A percentile compares a stretch with the other conserved stretches of the same genome.
Conservation (phyloP, 768 basidiomycete genomes). For the Pleurotus pulmonarius region DNA sequence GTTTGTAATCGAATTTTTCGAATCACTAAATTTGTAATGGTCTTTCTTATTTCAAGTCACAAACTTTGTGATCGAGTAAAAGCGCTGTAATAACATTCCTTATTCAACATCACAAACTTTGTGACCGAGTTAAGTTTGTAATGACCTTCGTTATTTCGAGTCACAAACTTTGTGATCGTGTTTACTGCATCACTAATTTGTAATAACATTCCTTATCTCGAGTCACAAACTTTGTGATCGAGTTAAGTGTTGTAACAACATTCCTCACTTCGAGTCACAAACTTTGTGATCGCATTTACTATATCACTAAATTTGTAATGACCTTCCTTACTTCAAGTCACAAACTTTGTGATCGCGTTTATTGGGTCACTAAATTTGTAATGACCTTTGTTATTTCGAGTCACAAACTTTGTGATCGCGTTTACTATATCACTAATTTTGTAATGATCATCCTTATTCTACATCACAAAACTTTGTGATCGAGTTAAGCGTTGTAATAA, state of each 20-base stretch:
- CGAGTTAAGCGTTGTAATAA: conserved; percentile 57
- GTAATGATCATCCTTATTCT: conserved; percentile 14
- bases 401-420: conserved; percentile 18
- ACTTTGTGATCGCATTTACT: conserved; percentile 68
- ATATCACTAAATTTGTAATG: conserved; percentile 21
- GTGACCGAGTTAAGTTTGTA: conserved; percentile 48
- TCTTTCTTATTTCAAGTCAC: conserved; percentile 79
- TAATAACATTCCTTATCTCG: conserved; percentile 79
- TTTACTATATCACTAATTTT: not conserved
- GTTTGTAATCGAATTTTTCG: too few species aligned
- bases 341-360: not conserved
- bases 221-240: too few species aligned
- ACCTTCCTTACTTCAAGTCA: not conserved
- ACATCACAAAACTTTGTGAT: too few species aligned
- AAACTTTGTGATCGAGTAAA: too few species aligned
- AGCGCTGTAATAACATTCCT: conserved; percentile 75
- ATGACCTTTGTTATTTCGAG: conserved; percentile 34
- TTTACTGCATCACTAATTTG: conserved; percentile 71
- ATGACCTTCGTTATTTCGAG: not conserved
- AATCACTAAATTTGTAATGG: too few species aligned
- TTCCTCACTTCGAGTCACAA: conserved; percentile 80
- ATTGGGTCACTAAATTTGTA: not conserved
- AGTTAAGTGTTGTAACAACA: conserved; percentile 71
- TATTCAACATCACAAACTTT: conserved; percentile 77
- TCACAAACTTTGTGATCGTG: conserved; percentile 50